These are phyloP conservation scores for Cucurbita pepo DNA, from an alignment of 306 rosid genomes.

Conservation along the genomic window DNA sequence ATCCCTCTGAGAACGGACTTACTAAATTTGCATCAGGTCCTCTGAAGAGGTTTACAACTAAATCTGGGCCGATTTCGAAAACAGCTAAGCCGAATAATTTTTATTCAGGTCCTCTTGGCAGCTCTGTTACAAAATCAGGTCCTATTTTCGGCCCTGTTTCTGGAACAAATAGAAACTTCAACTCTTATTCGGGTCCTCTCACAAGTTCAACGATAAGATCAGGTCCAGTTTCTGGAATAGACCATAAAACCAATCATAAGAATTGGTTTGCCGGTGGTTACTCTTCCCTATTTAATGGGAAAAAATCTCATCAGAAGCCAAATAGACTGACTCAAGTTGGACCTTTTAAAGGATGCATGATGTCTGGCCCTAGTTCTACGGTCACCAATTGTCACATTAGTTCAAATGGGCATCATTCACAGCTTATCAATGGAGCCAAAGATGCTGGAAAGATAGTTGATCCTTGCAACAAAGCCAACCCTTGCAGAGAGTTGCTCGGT, in stretches of 20 bases:
- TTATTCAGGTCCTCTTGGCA: conserved; percentile 61
- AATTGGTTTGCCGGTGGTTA: conserved; percentile 33
- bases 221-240: conserved; percentile 36
- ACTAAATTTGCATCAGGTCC: conserved; percentile 88
- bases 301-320: conserved; percentile 34
- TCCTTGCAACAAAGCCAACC: conserved; percentile 15
- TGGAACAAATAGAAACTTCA: conserved; percentile 25
- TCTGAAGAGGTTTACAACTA: conserved; percentile 31
- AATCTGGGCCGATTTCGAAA: conserved; percentile 25
- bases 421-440: conserved; percentile 16
- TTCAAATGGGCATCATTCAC: conserved; percentile 20
- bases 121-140: conserved; percentile 45
- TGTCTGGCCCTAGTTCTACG: conserved; percentile 29
- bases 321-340: conserved; percentile 72
- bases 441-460: conserved; percentile 15
- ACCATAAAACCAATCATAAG: conserved; percentile 37
- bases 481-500: conserved; percentile 21
- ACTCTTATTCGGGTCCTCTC: conserved; percentile 70
- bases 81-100: conserved; percentile 25
- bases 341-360: conserved; percentile 65
- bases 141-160: conserved; percentile 45
- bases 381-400: conserved; percentile 28
- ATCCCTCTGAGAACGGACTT: conserved; percentile 26
- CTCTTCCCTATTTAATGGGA: conserved; percentile 23
- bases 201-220: conserved; percentile 32